Evolutionary conservation across 2,329 filamentous ascomycete species (phyloP), one percentile per base, ranked within the genome.

Genomic region (Chrysosporium keratinophilum): DNA sequence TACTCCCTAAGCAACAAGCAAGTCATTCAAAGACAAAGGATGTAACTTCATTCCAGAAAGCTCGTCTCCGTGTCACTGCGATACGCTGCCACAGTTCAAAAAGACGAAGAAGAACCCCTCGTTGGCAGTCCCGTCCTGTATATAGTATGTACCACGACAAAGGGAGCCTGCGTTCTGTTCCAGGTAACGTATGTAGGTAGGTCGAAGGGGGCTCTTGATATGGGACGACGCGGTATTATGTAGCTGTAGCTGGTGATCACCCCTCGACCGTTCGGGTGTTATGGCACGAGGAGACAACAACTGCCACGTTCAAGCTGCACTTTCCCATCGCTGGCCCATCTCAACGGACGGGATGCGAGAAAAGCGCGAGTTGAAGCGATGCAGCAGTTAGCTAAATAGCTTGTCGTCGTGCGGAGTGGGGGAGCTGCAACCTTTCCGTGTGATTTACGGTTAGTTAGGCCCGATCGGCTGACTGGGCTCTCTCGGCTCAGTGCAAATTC

Each of bases 41-140:
- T 40, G 46, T 49, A 49, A 49, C 34, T 49, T 41, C 20, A 40
- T 40, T 40, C 34, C 46, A 49, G 28, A 49, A 44, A 15, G 19
- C 39, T 17, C 19, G 20, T 14, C 35, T 31, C 7, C 23, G 46
- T 49, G 46, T 41, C 20, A 49, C 46, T 40, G 46, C 46, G 33
- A 49, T 28, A 49, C 10, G 23, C 23, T 28, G 23, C 23, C 23
- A n/a, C n/a, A 28, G 23, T 7, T 28, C 23, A 28, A 28, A 4
- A 28, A n/a, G n/a, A 28, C 7, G 23, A 28, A n/a, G n/a, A n/a
- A n/a, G n/a, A n/a, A n/a, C n/a, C 23, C 7, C 23, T 28, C 7
- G 23, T 7, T 7, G 7, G 23, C 23, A 3, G 23, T 28, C 7
- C 7, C 7, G 23, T 28, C 23, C 23, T 28, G 23, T 28, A 28